Percentiles rank a stretch among this genome's conserved stretches.
These are phyloP conservation scores for Neophaeococcomyces mojaviensis DNA, from an alignment of 2,329 filamentous ascomycete genomes.

Conservation along the genomic window DNA sequence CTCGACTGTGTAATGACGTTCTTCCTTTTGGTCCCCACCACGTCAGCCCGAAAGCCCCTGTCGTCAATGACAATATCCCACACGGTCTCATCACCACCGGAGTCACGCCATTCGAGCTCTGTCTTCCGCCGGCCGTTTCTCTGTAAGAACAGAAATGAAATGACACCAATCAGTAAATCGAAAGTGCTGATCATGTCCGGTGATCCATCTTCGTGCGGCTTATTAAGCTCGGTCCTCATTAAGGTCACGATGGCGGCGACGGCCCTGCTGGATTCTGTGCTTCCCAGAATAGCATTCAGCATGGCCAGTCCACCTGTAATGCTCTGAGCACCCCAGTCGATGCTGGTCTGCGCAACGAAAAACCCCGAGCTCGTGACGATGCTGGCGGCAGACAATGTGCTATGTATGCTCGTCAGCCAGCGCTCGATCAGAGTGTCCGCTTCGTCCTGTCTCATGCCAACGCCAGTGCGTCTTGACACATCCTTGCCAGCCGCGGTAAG, in stretches of 20 bases:
- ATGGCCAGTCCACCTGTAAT: constrained; percentile 39
- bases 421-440: constrained; percentile 30
- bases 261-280: constrained; percentile 42
- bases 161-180: constrained; percentile 37
- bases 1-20: constrained; percentile 21
- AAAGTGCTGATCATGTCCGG: constrained; percentile 36
- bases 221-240: constrained; percentile 38
- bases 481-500: constrained; percentile 38
- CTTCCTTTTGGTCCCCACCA: constrained; percentile 32
- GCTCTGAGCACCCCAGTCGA: constrained; percentile 36
- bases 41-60: constrained; percentile 39
- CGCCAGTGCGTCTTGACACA: constrained; percentile 35
- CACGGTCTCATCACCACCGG: constrained; percentile 32
- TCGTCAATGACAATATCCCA: constrained; percentile 44
- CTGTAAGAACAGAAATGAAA: constrained; percentile 40
- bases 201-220: constrained; percentile 27
- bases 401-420: constrained; percentile 33
- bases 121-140: constrained; percentile 40
- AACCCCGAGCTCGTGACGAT: constrained; percentile 42
- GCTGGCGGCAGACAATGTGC: constrained; percentile 39
- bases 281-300: constrained; percentile 40
- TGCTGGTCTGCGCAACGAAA: constrained; percentile 37
- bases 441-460: constrained; percentile 38
- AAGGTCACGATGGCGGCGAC: constrained; percentile 42
- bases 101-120: constrained; percentile 32